Evolutionary conservation across 1,139 yeast species (phyloP), one percentile per base, ranked within the genome.

Genomic region (Pichia sp.): DNA sequence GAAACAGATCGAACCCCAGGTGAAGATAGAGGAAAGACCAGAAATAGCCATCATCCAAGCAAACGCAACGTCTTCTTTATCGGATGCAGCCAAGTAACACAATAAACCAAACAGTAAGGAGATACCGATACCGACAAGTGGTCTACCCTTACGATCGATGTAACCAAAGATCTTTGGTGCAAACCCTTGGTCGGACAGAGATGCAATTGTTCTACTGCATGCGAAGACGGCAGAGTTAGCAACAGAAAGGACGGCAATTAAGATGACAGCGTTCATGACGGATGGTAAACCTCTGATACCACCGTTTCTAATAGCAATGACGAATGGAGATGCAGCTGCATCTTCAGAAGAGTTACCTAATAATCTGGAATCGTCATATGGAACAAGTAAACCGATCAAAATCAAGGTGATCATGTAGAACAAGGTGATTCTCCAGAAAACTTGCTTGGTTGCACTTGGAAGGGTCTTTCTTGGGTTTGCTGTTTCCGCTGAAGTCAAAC

Each of bases 401-500:
- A 76, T 67, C 53, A 81, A 67, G 3, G 85, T 74, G 14, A 77
- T 66, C 50, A 83, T 61, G 66, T 81, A 83, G 62, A 84, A 81
- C 40, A 82, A 66, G 17, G 78, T 57, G 47, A 83, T 77, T 67
- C 90, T 74, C 82, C 85, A 81, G 60, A 81, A 76, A 20, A 83
- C 86, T 57, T 81, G 87, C 62, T 81, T 82, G 51, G 79, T 76
- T 20, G 88, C 88, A 46, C 69, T 67, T 46, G 89, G 86, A 44
- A 84, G 71, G 4, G 84, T 70, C 58, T 71, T 73, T 60, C 83
- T 71, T 39, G 94, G 94, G 60, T 84, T 80, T 33, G 71, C 72
- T 33, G 93, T 78, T 67, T 87, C 95, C 14, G 91, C 87, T 15
- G 94, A 86, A 4, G 93, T 87, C 53, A 88, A 70, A 42, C 91